A percentile compares a stretch with the other conserved stretches of the same genome.
Evolutionary conservation across 441 rosid species (phyloP).

Genomic region (Arabidopsis hybrid): DNA sequence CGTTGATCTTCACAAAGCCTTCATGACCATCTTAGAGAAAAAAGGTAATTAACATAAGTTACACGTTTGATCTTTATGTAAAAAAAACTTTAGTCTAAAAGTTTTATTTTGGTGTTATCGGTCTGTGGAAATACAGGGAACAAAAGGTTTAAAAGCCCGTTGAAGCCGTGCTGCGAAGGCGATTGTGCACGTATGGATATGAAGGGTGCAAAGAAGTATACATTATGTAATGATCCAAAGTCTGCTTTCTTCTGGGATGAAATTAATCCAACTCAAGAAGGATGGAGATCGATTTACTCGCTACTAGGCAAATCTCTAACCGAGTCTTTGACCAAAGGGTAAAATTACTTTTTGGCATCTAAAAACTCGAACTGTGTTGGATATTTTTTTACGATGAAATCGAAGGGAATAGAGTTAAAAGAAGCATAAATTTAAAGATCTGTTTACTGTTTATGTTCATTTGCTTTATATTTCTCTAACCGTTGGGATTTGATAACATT

Average conservation of each 20-base stretch:
- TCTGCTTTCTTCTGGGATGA: slow-evolving; percentile 41
- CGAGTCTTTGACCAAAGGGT: slow-evolving; percentile 7
- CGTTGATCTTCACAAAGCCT: slow-evolving; percentile 56
- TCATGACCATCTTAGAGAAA: slow-evolving; percentile 52
- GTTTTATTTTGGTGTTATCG: neutral
- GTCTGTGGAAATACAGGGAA: slow-evolving; percentile 25
- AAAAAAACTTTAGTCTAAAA: neutral
- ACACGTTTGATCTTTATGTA: slow-evolving; percentile 6
- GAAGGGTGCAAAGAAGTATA: slow-evolving; percentile 30
- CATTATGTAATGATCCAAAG: slow-evolving; percentile 21
- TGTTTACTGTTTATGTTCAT: too few relatives aligned
- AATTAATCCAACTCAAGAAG: slow-evolving; percentile 32
- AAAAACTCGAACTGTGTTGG: neutral
- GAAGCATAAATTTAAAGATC: too few relatives aligned
- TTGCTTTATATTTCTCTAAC: too few relatives aligned
- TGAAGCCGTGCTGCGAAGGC: slow-evolving; percentile 39
- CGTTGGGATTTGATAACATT: too few relatives aligned
- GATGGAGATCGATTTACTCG: slow-evolving; percentile 29
- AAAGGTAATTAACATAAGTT: neutral
- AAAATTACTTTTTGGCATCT: neutral
- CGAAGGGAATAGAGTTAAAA: too few relatives aligned
- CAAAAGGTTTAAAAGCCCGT: slow-evolving; percentile 10
- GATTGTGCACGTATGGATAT: slow-evolving; percentile 21
- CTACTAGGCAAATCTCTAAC: slow-evolving; percentile 8
- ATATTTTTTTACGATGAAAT: neutral